Base-by-base conservation (phyloP, 1,284 basidiomycete species). In the Omphalotus olearius region DNA sequence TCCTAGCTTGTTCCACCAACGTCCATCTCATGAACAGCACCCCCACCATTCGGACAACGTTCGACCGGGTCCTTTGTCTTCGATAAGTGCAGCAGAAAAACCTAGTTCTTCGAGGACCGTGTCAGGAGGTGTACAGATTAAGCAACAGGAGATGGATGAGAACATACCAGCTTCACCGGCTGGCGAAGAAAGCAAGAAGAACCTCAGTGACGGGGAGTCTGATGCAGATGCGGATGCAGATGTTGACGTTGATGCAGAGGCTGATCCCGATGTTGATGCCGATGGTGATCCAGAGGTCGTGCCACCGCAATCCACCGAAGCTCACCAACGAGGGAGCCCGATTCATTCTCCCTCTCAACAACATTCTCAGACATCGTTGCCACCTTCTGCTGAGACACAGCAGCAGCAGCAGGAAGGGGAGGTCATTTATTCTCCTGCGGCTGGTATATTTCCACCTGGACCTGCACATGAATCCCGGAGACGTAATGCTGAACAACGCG, bases 401-500 rank as follows among this genome's bases (percentile, higher is more conserved):
- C 25, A 45, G 26, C 43, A 45, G 14, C 41, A 26, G 20, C 39
- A 35, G 30, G 9, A 33, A 2, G 30, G 30, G 9, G 30, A 33
- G 7, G 41, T 41, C 23, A 44, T 37, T 23, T 52, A 33, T 41
- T 44, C 40, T 26, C 43, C 53, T 38, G 45, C 45, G 13, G 37
- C 49, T 9, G 47, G 49, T 28, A 41, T 38, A 42, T 45, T n/a
- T 74, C 79, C 0, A 66, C 70, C 41, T 77, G 72, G 70, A 35
- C 75, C 78, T 11, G 66, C 71, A 1, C 78, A 83, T 51, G 85
- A 88, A 57, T 80, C 83, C 14, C 76, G 85, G 28, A 69, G 83
- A 33, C 76, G 83, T 48, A 88, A 85, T 56, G 84, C 86, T 18
- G 85, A 87, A 60, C 85, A 88, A 65, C 80, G 86, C 25, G 83